Percentiles rank a stretch among this genome's conserved stretches.
phyloP scores from a whole-genome alignment of 805 yeast species.

The Starmerella sirachaensis region DNA sequence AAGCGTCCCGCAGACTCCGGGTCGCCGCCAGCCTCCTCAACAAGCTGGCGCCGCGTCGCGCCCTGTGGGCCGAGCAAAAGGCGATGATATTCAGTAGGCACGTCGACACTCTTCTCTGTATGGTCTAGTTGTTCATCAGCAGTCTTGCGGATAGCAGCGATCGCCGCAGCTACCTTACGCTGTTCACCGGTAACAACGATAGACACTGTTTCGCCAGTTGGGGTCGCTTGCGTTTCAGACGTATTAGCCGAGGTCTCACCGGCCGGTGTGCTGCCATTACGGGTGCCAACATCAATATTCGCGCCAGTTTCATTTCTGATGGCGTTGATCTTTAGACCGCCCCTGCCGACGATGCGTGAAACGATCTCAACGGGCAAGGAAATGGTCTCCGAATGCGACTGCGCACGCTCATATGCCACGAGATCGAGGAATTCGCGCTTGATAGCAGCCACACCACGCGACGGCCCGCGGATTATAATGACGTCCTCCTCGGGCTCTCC shows the following conservation, averaged over 20 bases:
- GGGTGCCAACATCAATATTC: constrained; percentile 29
- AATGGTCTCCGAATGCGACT: constrained; percentile 56
- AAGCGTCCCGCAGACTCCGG: constrained; percentile 38
- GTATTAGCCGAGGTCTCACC: constrained; percentile 42
- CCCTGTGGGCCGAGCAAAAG: constrained; percentile 72
- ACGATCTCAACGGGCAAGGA: constrained; percentile 62
- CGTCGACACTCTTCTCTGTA: constrained; percentile 45
- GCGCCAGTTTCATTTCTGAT: constrained; percentile 57
- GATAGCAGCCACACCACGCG: constrained; percentile 53
- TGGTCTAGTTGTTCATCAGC: constrained; percentile 54
- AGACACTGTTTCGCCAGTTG: constrained; percentile 32
- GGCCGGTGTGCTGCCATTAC: background rate
- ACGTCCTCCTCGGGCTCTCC: constrained; percentile 24
- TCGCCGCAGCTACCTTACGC: constrained; percentile 61
- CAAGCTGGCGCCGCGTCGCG: constrained; percentile 57
- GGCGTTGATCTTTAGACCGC: constrained; percentile 72
- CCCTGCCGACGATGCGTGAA: constrained; percentile 78
- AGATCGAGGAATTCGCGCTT: constrained; percentile 48
- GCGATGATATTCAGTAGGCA: constrained; percentile 64
- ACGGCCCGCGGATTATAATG: constrained; percentile 48
- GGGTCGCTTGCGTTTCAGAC: constrained; percentile 31
- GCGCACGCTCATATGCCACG: constrained; percentile 74
- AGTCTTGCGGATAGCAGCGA: constrained; percentile 46
- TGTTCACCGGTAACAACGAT: constrained; percentile 70
- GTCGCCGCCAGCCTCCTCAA: constrained; percentile 65